Percentiles rank a stretch among this genome's conserved stretches.
These are phyloP conservation scores for Ustilago loliicola DNA, from an alignment of 1,284 basidiomycete species.

Conservation along the genomic window DNA sequence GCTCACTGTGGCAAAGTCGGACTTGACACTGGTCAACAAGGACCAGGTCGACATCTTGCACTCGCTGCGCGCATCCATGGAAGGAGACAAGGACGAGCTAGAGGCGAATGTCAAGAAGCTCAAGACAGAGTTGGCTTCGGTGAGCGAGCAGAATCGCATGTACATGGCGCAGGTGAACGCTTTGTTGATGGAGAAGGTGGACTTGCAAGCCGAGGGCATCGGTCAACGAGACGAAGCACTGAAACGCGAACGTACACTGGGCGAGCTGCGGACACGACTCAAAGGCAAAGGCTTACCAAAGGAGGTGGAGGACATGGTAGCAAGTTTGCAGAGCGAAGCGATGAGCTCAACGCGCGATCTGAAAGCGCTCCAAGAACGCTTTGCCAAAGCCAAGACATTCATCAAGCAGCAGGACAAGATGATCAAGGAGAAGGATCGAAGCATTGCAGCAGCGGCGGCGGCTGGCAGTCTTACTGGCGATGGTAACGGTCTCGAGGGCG, in stretches of 20 bases:
- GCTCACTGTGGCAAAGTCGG: conserved; percentile 85
- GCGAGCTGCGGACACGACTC: conserved; percentile 76
- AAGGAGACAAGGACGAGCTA: conserved; percentile 84
- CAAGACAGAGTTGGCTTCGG: conserved; percentile 79
- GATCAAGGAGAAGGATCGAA: conserved; percentile 62
- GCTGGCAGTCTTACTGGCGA: conserved; percentile 23
- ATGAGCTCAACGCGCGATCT: conserved; percentile 79
- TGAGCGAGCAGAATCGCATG: conserved; percentile 87
- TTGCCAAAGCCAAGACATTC: conserved; percentile 87
- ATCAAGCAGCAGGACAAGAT: conserved; percentile 85
- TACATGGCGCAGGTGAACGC: conserved; percentile 78
- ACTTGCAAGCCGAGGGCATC: conserved; percentile 76
- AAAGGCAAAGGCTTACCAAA: conserved; percentile 75
- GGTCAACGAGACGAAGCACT: conserved; percentile 62
- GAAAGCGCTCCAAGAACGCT: conserved; percentile 81
- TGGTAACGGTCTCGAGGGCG: conserved; percentile 15
- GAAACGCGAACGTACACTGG: conserved; percentile 51
- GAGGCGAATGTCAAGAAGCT: conserved; percentile 79
- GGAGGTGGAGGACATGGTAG: conserved; percentile 82
- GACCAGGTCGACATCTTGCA: conserved; percentile 76
- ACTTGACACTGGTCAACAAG: conserved; percentile 74
- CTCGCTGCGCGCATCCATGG: conserved; percentile 86
- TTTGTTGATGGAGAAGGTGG: conserved; percentile 90
- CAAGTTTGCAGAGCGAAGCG: conserved; percentile 83
- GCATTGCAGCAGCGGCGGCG: conserved; percentile 28